Evolutionary conservation across 371 early-diverging fungal species (phyloP).

Genomic region (Entomophthora muscae): DNA sequence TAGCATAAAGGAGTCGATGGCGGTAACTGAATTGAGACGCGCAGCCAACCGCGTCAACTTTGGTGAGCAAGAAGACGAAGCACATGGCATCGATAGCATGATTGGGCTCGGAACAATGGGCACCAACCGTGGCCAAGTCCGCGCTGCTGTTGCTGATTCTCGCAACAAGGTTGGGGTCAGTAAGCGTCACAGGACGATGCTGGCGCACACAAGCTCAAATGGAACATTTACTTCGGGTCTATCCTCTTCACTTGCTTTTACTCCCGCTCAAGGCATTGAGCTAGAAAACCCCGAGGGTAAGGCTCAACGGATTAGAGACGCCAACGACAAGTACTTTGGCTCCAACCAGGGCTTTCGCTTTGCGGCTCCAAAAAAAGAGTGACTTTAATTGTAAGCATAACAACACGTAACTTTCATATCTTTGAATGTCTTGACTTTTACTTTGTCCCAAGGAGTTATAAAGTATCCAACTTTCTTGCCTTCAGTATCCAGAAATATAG

Average conservation of each 20-base stretch:
- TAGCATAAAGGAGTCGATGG: conserved; percentile 63
- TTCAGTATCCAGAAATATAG: too few species aligned
- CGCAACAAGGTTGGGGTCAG: conserved; percentile 35
- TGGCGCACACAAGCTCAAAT: conserved; percentile 8
- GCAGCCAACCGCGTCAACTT: conserved; percentile 82
- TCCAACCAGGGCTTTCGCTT: conserved; percentile 15
- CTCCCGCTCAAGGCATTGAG: conserved; percentile 91
- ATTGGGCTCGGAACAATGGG: conserved; percentile 83
- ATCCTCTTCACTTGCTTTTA: conserved; percentile 81
- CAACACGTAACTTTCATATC: too few species aligned
- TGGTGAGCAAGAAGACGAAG: conserved; percentile 81
- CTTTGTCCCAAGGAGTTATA: too few species aligned
- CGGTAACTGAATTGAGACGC: conserved; percentile 75
- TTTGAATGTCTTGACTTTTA: too few species aligned
- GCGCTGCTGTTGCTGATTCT: conserved; percentile 37
- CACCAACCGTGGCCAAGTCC: conserved; percentile 45
- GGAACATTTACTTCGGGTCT: conserved; percentile 54
- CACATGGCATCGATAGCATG: conserved; percentile 57
- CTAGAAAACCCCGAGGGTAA: conserved; percentile 69
- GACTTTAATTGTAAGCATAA: too few species aligned
- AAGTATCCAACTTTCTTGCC: too few species aligned
- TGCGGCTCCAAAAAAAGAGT: background rate
- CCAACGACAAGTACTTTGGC: conserved; percentile 70
- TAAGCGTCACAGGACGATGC: conserved; percentile 10
- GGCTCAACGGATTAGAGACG: conserved; percentile 39